phyloP scores from a whole-genome alignment of 2,329 filamentous ascomycete species.

The Phialocephala sp. region DNA sequence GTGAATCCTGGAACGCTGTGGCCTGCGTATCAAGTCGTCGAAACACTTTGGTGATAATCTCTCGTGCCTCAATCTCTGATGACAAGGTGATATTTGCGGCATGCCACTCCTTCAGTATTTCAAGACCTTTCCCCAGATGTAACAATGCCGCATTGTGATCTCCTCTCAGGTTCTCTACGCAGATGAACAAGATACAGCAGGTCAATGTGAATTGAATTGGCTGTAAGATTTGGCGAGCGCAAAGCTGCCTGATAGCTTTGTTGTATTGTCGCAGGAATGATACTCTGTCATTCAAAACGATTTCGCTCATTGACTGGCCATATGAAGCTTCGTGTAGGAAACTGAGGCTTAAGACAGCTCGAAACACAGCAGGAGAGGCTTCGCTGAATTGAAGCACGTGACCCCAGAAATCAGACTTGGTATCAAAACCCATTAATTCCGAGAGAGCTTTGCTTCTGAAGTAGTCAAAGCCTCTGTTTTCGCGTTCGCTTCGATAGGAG shows the following conservation, averaged over 20 bases:
- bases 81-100: not conserved
- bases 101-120: conserved; percentile 27
- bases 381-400: conserved; percentile 25
- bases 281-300: not conserved
- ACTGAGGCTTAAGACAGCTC: conserved; percentile 28
- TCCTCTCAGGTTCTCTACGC: conserved; percentile 29
- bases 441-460: conserved; percentile 22
- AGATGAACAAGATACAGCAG: conserved; percentile 33
- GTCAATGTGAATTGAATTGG: conserved; percentile 22
- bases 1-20: conserved; percentile 26
- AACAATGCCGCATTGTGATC: conserved; percentile 25
- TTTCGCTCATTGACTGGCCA: not conserved
- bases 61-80: conserved; percentile 13
- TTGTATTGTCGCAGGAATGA: conserved; percentile 20
- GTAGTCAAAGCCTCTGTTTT: conserved; percentile 28
- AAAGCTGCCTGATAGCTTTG: conserved; percentile 23
- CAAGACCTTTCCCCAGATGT: conserved; percentile 29
- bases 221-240: conserved; percentile 6
- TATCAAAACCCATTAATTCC: conserved; percentile 23
- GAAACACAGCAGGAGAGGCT: conserved; percentile 25
- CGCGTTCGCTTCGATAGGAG: conserved; percentile 21
- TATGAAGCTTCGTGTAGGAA: conserved; percentile 21
- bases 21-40: conserved; percentile 30
- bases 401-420: conserved; percentile 29
- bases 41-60: conserved; percentile 19